Conservation (phyloP, 139 green algal genomes). For the Picochlorum sp. region DNA sequence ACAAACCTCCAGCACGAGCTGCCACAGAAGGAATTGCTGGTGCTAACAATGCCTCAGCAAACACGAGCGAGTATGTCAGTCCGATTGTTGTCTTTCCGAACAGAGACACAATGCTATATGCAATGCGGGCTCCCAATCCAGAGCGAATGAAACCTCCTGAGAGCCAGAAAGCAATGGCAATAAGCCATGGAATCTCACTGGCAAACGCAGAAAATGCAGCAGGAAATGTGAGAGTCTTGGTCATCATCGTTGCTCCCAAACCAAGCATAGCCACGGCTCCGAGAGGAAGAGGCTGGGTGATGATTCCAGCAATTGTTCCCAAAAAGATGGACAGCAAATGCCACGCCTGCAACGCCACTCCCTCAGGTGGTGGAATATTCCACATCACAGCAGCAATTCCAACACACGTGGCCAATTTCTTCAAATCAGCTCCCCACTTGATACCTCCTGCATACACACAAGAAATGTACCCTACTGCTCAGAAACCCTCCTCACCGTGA, state of each 20-base stretch:
- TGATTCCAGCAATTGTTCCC: conserved; percentile 84
- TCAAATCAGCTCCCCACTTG: conserved; percentile 85
- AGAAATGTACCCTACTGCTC: too few species aligned
- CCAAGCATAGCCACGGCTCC: conserved; percentile 95
- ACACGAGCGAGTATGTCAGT: conserved; percentile 91
- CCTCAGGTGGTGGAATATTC: conserved; percentile 71
- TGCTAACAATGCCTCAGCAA: conserved; percentile 93
- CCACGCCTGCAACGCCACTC: conserved; percentile 68
- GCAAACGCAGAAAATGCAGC: conserved; percentile 93
- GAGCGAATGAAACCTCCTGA: conserved; percentile 98
- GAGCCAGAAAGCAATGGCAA: conserved; percentile 98
- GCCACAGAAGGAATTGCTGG: conserved; percentile 96
- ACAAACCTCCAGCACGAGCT: conserved; percentile 91
- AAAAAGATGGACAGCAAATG: conserved; percentile 93
- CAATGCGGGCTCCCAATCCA: conserved; percentile 91
- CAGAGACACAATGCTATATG: conserved; percentile 87
- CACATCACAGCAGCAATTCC: conserved; percentile 62
- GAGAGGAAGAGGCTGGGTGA: conserved; percentile 85
- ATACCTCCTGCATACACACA: conserved; percentile 25
- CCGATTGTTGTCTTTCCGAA: conserved; percentile 97
- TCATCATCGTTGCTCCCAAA: conserved; percentile 85
- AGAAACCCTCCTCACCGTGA: too few species aligned
- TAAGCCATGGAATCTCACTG: conserved; percentile 92
- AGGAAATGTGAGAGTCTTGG: conserved; percentile 91
- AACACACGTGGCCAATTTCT: conserved; percentile 79